A percentile compares a stretch with the other conserved stretches of the same genome.
These are phyloP conservation scores for Kappamyces sp. DNA, from an alignment of 192 early-diverging fungal species.

Conservation along the genomic window DNA sequence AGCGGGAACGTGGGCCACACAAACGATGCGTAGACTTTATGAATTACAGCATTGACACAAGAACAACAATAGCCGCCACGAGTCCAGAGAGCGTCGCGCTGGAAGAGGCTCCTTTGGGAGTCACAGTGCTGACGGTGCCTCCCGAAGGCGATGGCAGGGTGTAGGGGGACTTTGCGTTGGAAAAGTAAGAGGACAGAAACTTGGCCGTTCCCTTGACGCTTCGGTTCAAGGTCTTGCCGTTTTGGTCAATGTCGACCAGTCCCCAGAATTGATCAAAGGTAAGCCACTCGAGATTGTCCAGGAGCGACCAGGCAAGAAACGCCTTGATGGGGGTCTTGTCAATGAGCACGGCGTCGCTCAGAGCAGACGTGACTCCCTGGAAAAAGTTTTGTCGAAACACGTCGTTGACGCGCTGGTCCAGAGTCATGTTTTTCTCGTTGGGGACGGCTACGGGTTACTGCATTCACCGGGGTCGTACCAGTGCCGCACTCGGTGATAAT, in stretches of 20 bases:
- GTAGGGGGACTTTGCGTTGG: background rate
- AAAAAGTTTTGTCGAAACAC: conserved; percentile 5
- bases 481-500: conserved; percentile 13
- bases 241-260: conserved; percentile 11
- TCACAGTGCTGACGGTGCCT: too few relatives aligned
- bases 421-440: conserved; percentile 1
- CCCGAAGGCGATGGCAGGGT: background rate
- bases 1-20: too few relatives aligned
- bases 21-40: too few relatives aligned
- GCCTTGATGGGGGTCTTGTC: conserved; percentile 12
- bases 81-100: too few relatives aligned
- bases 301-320: conserved; percentile 15
- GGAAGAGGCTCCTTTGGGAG: too few relatives aligned
- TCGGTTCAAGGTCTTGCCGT: background rate
- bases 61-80: too few relatives aligned
- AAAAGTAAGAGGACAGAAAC: background rate
- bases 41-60: too few relatives aligned
- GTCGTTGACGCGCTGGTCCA: conserved; percentile 13
- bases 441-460: background rate
- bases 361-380: background rate
- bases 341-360: background rate
- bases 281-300: conserved; percentile 18
- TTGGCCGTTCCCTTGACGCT: conserved; percentile 7
- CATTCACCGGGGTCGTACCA: background rate
- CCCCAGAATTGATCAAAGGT: conserved; percentile 8